Conservation (phyloP, 2,329 filamentous ascomycete genomes). For the Cladosporium sp. region DNA sequence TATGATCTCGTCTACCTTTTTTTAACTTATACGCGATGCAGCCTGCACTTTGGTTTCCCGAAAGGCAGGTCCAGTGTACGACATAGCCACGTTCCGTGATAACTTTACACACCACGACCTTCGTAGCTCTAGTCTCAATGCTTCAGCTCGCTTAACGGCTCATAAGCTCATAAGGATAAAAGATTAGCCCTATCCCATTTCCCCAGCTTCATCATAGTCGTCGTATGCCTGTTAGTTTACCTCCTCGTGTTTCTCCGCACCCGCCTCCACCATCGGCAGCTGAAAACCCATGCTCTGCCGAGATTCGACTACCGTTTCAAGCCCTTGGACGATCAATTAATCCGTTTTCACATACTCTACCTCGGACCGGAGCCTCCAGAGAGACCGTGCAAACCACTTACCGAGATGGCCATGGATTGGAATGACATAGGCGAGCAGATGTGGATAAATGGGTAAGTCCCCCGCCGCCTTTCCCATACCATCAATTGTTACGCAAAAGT, state of each 20-base stretch:
- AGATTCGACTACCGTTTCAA: neutral
- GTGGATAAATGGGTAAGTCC: conserved; percentile 8
- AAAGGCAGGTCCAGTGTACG: no score
- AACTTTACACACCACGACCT: no score
- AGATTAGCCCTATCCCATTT: no score
- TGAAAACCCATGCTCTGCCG: neutral
- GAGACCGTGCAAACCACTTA: neutral
- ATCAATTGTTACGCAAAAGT: neutral
- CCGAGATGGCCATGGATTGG: conserved; percentile 1
- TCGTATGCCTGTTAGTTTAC: neutral
- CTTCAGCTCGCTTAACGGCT: neutral
- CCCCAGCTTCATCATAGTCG: no score
- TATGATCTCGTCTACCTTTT: no score
- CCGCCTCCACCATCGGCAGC: neutral
- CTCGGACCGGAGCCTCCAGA: neutral
- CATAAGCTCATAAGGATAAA: no score
- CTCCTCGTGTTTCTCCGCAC: neutral
- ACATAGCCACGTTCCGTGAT: no score
- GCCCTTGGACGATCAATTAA: conserved; percentile 6
- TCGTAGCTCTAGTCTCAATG: neutral
- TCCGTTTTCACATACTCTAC: neutral
- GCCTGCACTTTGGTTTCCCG: no score
- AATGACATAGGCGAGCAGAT: conserved; percentile 1
- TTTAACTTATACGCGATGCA: no score
- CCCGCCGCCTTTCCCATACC: neutral